Evolutionary conservation across 805 yeast genomes (phyloP).

Genomic region (Wickerhamomyces mucosus): DNA sequence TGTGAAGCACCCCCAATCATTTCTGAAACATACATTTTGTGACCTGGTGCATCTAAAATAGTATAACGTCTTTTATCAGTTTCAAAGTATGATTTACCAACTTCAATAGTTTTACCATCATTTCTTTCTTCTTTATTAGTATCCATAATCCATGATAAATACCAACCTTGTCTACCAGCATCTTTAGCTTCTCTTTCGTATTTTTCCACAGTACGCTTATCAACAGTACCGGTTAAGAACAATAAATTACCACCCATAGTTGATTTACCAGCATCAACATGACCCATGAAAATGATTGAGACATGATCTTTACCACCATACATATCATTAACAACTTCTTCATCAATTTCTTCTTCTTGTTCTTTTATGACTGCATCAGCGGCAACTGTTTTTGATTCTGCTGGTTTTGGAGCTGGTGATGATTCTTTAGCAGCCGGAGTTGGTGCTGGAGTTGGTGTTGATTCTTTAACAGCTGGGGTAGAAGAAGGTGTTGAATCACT

Average conservation of each 20-base stretch:
- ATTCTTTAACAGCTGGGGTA: conserved; percentile 9
- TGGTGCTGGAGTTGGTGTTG: conserved; percentile 16
- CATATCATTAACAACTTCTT: conserved; percentile 82
- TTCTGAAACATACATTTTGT: conserved; percentile 96
- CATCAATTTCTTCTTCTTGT: conserved; percentile 77
- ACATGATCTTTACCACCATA: conserved; percentile 97
- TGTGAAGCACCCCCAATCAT: conserved; percentile 99
- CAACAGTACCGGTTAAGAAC: conserved; percentile 92
- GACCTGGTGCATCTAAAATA: conserved; percentile 98
- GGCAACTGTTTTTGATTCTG: conserved; percentile 15
- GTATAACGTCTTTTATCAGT: conserved; percentile 98
- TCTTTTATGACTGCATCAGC: conserved; percentile 47
- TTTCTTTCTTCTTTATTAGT: conserved; percentile 97
- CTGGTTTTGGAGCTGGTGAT: conserved; percentile 10
- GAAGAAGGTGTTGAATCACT: conserved; percentile 9
- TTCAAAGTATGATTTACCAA: conserved; percentile 95
- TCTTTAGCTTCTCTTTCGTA: conserved; percentile 98
- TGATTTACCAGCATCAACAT: conserved; percentile 98
- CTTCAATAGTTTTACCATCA: conserved; percentile 99
- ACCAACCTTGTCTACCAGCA: conserved; percentile 99
- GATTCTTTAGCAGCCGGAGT: conserved; percentile 10
- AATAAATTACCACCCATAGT: conserved; percentile 98
- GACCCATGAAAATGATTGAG: conserved; percentile 98
- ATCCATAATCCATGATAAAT: conserved; percentile 98
- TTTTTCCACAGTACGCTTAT: conserved; percentile 96